Evolutionary conservation across 2,329 filamentous ascomycete genomes (phyloP).

Genomic region (Zymoseptoria passerinii): DNA sequence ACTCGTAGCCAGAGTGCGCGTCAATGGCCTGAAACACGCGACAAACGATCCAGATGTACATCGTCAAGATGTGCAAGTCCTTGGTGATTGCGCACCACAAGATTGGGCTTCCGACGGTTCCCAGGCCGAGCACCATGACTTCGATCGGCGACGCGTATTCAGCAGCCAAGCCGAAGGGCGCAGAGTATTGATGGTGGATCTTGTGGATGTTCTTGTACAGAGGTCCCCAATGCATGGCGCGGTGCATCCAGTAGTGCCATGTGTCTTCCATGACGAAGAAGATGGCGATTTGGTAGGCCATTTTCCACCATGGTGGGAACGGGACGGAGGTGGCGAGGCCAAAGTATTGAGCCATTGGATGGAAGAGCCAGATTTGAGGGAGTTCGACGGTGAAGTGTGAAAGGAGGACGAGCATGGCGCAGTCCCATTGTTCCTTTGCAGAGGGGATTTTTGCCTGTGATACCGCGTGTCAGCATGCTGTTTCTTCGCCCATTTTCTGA

Average conservation of each 20-base stretch:
- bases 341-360: constrained; percentile 87
- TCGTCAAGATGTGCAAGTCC: constrained; percentile 89
- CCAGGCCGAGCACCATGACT: constrained; percentile 86
- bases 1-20: constrained; percentile 95
- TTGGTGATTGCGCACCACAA: constrained; percentile 74
- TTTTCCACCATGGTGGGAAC: constrained; percentile 77
- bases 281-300: constrained; percentile 81
- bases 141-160: constrained; percentile 98
- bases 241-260: constrained; percentile 98
- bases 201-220: constrained; percentile 98
- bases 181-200: constrained; percentile 97
- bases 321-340: constrained; percentile 82
- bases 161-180: constrained; percentile 89
- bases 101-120: constrained; percentile 74
- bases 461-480: constrained; percentile 7
- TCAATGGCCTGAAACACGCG: constrained; percentile 97
- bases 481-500: constrained; percentile 7
- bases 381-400: constrained; percentile 97
- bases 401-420: constrained; percentile 83
- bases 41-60: constrained; percentile 92
- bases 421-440: constrained; percentile 88
- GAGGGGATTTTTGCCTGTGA: constrained; percentile 76
- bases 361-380: constrained; percentile 98
- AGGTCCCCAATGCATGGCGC: constrained; percentile 83
- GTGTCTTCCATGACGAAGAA: constrained; percentile 95